Evolutionary conservation across 805 yeast species (phyloP), one percentile per base, ranked within the genome.

Genomic region (Torulaspora franciscae): DNA sequence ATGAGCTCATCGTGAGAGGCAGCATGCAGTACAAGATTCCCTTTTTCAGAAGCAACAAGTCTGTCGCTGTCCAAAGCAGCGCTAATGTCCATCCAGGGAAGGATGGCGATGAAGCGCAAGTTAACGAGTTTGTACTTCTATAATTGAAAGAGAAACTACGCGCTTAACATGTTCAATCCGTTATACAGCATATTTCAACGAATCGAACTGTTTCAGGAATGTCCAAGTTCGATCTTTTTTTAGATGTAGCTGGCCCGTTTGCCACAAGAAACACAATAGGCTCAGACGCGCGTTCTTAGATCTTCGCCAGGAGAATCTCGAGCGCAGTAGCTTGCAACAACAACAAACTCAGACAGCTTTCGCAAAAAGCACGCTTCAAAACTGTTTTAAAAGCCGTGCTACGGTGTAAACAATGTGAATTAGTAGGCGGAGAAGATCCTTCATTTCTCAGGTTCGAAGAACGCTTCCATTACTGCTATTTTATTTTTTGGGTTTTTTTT

Each of bases 1-100:
- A 90, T 62, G 96, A 88, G 48, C 69, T 91, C 52, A 84, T 88
- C 15, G 73, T 91, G 3, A 72, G 95, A 40, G 98, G 98, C 1
- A 80, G 82, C 17, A 73, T 91, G 60, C 80, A 77, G 57, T 91
- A 91, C 64, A 77, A 76, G 40, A 70, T 89, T 42, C 93, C 95
- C 1, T 71, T 90, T 50, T 69, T 74, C 26, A 65, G 66, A 28
- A 69, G 73, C 7, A 71, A 71, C 38, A 75, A 77, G 56, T 75
- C 84, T 0, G 74, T 83, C 3, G 78, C 81, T 2, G 79, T 85
- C 7, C 81, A 80, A 47, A 79, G 79, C 54, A 70, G 75, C 6
- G 72, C 76, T 3, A 66, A 68, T 28, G 74, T 85, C 8, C 43
- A 40, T 23, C 47, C 47, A 7, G 47, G 43, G 25, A 40, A 36